Percentiles rank a stretch among this genome's conserved stretches.
phyloP scores from a whole-genome alignment of 768 basidiomycete genomes.

The Agrocybe pediades region DNA sequence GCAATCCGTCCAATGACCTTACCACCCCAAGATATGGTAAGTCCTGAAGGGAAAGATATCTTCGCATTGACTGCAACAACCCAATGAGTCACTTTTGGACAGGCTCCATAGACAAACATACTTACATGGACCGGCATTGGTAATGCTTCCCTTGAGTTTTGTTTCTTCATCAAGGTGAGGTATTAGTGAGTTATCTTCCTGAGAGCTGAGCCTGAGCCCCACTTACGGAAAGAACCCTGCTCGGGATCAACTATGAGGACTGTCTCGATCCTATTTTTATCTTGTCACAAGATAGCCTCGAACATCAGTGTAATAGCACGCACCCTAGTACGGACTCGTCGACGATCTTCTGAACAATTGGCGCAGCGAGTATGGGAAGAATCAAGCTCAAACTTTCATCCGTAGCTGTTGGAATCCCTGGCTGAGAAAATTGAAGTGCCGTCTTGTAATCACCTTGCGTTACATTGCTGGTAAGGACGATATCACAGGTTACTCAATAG shows the following conservation, averaged over 20 bases:
- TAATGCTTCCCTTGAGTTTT: constrained; percentile 60
- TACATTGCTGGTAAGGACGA: no score
- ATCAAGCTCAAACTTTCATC: constrained; percentile 64
- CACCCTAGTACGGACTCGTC: constrained; percentile 54
- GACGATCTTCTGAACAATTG: constrained; percentile 76
- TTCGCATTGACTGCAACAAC: constrained; percentile 59
- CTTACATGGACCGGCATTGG: constrained; percentile 74
- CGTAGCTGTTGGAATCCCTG: constrained; percentile 54
- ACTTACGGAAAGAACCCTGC: constrained; percentile 57
- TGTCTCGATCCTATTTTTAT: no score
- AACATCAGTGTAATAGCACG: no score
- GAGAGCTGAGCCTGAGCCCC: no score
- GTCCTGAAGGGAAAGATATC: constrained; percentile 64
- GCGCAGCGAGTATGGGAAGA: constrained; percentile 68
- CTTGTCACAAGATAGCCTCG: no score
- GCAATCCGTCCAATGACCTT: constrained; percentile 58
- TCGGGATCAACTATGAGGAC: constrained; percentile 63
- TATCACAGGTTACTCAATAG: neutral
- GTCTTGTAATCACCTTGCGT: constrained; percentile 71
- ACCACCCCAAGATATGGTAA: constrained; percentile 62
- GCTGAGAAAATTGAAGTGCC: constrained; percentile 61
- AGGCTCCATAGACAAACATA: neutral
- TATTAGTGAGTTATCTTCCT: no score
- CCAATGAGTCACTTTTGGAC: constrained; percentile 3
- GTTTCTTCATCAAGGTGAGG: constrained; percentile 45